These are phyloP conservation scores for Diaporthe destruens DNA, from an alignment of 2,329 filamentous ascomycete species.

Conservation along the genomic window DNA sequence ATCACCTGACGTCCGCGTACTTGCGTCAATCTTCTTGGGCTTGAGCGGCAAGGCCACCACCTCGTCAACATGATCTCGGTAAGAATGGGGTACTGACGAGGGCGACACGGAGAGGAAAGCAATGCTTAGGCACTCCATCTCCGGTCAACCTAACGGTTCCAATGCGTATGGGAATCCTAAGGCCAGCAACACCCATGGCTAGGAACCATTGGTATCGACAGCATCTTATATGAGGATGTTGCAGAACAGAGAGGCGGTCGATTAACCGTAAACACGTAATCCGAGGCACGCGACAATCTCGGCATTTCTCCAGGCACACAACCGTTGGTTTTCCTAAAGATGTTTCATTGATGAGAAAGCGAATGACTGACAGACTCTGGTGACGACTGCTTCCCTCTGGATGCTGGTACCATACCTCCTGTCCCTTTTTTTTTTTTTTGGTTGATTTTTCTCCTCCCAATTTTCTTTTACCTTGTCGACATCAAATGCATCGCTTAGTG, in stretches of 20 bases:
- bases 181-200: neutral
- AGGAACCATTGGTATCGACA: neutral
- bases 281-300: neutral
- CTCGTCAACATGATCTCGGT: too few relatives aligned
- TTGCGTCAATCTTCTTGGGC: too few relatives aligned
- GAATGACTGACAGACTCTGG: neutral
- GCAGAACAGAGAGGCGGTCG: neutral
- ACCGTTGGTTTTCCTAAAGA: neutral
- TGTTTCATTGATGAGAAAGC: neutral
- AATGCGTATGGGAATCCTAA: too few relatives aligned
- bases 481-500: conserved; percentile 11
- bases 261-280: neutral
- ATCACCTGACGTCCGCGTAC: too few relatives aligned
- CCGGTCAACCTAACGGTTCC: neutral
- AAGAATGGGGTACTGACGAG: too few relatives aligned
- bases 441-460: neutral
- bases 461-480: neutral
- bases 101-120: too few relatives aligned
- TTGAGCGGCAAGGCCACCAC: too few relatives aligned
- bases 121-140: too few relatives aligned
- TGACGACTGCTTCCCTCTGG: neutral
- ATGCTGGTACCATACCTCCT: neutral
- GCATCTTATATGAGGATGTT: neutral
- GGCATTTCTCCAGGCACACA: neutral
- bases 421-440: neutral